Conservation (phyloP, 2,329 filamentous ascomycete genomes). For the Paraconiothyrium brasiliense region DNA sequence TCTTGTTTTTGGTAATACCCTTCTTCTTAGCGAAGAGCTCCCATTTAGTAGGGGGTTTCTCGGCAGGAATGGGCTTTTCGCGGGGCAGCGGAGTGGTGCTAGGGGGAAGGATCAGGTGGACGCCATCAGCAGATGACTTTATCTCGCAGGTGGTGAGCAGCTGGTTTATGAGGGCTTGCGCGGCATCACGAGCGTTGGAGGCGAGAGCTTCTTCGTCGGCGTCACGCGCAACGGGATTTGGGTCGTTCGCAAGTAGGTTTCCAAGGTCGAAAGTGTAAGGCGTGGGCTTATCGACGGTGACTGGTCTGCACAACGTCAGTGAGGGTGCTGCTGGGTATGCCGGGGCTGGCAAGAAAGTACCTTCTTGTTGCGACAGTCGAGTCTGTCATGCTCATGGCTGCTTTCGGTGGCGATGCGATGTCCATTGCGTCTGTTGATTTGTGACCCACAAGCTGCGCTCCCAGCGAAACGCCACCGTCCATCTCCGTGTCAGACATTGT, state of each 20-base stretch:
- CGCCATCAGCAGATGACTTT: constrained; percentile 71
- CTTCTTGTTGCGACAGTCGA: constrained; percentile 43
- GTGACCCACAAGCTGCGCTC: background rate
- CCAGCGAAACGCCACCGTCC: constrained; percentile 38
- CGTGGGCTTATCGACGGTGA: constrained; percentile 73
- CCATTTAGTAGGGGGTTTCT: constrained; percentile 91
- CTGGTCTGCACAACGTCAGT: constrained; percentile 31
- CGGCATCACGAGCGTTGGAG: constrained; percentile 82
- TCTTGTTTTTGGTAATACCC: constrained; percentile 89
- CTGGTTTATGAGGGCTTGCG: constrained; percentile 93
- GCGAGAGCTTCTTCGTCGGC: constrained; percentile 73
- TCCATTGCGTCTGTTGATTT: constrained; percentile 48
- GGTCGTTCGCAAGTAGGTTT: constrained; percentile 84
- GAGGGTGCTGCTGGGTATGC: constrained; percentile 4
- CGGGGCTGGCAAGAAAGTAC: constrained; percentile 29
- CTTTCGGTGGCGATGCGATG: constrained; percentile 35
- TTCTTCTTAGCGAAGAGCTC: constrained; percentile 96
- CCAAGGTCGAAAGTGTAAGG: constrained; percentile 94
- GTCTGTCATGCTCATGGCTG: constrained; percentile 43
- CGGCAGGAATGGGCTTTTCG: constrained; percentile 87
- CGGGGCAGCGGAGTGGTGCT: constrained; percentile 78
- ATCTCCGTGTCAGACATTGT: constrained; percentile 43
- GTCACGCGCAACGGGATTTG: constrained; percentile 77
- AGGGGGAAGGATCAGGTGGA: constrained; percentile 80
- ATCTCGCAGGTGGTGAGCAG: constrained; percentile 89